phyloP scores from a whole-genome alignment of 108 stramenopile genomes.

The Seminavis robusta region DNA sequence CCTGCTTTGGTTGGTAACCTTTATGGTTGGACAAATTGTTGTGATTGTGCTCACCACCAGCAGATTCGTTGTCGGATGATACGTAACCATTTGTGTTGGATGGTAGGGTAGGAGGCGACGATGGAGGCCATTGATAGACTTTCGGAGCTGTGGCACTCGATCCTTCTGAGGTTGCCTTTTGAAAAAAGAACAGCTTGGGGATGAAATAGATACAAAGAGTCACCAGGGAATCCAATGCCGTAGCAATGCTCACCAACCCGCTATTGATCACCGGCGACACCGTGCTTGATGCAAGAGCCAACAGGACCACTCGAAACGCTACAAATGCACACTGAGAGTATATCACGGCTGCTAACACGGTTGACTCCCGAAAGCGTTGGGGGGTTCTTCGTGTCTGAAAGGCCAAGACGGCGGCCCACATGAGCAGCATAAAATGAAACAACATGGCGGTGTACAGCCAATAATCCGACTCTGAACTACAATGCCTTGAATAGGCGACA shows the following conservation, averaged over 20 bases:
- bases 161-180: no score
- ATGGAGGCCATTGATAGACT: no score
- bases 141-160: no score
- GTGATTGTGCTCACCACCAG: no score
- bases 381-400: slow-evolving; percentile 29
- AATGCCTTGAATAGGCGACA: slow-evolving; percentile 6
- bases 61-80: no score
- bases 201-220: slow-evolving; percentile 12
- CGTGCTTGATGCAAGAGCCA: background rate
- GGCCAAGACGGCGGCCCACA: slow-evolving; percentile 25
- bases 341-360: slow-evolving; percentile 9
- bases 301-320: background rate
- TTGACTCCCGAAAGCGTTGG: slow-evolving; percentile 33
- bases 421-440: slow-evolving; percentile 18
- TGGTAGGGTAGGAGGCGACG: no score
- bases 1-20: no score
- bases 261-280: no score
- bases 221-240: slow-evolving; percentile 9
- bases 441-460: slow-evolving; percentile 8
- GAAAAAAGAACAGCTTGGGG: no score
- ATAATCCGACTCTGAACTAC: background rate
- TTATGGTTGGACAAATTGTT: no score
- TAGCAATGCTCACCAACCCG: slow-evolving; percentile 6
- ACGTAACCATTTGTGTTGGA: no score
- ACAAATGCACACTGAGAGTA: slow-evolving; percentile 21